Evolutionary conservation across 2,329 filamentous ascomycete species (phyloP).

Genomic region (Diaporthe eres): DNA sequence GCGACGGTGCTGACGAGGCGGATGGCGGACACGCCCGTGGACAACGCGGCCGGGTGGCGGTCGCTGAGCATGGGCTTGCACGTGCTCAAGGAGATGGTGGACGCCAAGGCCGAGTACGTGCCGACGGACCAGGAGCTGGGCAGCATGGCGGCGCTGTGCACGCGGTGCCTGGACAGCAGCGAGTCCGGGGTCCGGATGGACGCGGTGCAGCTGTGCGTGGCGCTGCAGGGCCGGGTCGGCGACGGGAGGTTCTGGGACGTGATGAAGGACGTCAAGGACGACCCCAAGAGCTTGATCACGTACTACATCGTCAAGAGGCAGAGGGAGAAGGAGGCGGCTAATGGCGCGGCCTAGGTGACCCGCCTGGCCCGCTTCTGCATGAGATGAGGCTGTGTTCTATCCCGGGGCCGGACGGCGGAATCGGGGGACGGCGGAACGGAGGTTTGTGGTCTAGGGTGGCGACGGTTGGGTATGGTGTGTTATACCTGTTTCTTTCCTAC

Average conservation of each 20-base stretch:
- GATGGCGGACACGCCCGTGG: slow-evolving; percentile 61
- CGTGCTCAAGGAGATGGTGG: slow-evolving; percentile 72
- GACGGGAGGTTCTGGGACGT: slow-evolving; percentile 77
- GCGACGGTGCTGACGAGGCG: slow-evolving; percentile 66
- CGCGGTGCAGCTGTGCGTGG: slow-evolving; percentile 84
- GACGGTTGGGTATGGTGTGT: not conserved
- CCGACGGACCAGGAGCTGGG: slow-evolving; percentile 67
- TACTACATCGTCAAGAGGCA: slow-evolving; percentile 85
- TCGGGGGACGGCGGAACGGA: too few relatives aligned
- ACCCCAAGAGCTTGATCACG: slow-evolving; percentile 82
- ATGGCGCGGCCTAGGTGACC: slow-evolving; percentile 31
- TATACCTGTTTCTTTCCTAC: not conserved
- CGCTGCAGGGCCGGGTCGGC: slow-evolving; percentile 74
- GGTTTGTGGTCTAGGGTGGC: not conserved
- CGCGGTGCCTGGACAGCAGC: slow-evolving; percentile 70
- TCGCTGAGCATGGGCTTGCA: slow-evolving; percentile 75
- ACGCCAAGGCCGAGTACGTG: slow-evolving; percentile 60
- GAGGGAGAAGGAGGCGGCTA: slow-evolving; percentile 58
- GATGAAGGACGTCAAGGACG: slow-evolving; percentile 75
- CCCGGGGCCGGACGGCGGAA: not conserved
- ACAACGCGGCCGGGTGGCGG: slow-evolving; percentile 62
- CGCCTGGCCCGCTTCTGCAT: not conserved
- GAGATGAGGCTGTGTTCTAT: not conserved
- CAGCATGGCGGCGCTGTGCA: slow-evolving; percentile 64
- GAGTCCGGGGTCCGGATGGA: slow-evolving; percentile 79